These are phyloP conservation scores for Plasmodium ovale DNA, from an alignment of 169 alveolate genomes.

Conservation along the genomic window DNA sequence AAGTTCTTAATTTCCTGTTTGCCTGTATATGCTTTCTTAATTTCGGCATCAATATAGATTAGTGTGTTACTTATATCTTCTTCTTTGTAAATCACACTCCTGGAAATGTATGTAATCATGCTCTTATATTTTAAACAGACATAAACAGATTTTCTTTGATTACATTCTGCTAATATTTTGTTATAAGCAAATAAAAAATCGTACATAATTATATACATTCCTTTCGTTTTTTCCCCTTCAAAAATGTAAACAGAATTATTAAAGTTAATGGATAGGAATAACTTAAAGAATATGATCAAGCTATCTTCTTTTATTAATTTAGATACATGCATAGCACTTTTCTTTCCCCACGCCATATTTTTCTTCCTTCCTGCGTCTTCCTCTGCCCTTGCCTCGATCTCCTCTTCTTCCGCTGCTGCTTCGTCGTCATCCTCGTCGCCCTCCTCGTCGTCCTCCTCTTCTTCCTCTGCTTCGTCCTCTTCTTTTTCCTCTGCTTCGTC, in stretches of 20 bases:
- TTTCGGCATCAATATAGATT: background rate
- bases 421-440: background rate
- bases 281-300: conserved; percentile 9
- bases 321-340: background rate
- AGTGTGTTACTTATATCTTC: conserved; percentile 33
- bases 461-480: background rate
- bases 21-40: background rate
- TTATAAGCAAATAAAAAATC: conserved; percentile 38
- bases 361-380: too few relatives aligned
- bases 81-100: background rate
- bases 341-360: background rate
- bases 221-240: background rate
- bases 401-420: too few relatives aligned
- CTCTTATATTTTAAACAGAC: conserved; percentile 42
- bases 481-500: background rate
- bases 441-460: background rate
- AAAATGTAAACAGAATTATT: background rate
- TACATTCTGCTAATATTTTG: conserved; percentile 12
- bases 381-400: too few relatives aligned
- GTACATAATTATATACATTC: conserved; percentile 4
- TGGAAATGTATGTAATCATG: conserved; percentile 6
- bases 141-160: conserved; percentile 7
- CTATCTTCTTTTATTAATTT: background rate
- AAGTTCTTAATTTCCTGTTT: conserved; percentile 12
- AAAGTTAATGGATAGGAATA: conserved; percentile 9